These are phyloP conservation scores for Apiospora saccharicola DNA, from an alignment of 2,329 filamentous ascomycete genomes.

Conservation along the genomic window DNA sequence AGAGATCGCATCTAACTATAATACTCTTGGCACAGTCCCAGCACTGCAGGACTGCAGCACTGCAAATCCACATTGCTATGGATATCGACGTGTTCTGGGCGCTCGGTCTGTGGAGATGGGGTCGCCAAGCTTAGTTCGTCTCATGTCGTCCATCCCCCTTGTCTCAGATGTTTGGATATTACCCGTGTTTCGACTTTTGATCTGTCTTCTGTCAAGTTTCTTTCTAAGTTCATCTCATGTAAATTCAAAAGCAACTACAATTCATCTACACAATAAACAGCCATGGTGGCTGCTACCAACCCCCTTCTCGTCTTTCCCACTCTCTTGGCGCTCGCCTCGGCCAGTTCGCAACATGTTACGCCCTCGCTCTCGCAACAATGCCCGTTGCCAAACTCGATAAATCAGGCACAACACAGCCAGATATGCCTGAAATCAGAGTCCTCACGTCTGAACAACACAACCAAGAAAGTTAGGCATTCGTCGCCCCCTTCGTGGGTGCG, in stretches of 20 bases:
- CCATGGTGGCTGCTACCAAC: not conserved
- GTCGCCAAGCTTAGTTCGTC: conserved; percentile 14
- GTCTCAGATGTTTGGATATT: conserved; percentile 12
- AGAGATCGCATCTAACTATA: not conserved
- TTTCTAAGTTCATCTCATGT: conserved; percentile 1
- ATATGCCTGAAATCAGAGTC: not conserved
- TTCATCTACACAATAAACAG: not conserved
- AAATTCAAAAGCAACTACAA: not conserved
- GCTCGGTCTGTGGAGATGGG: not conserved
- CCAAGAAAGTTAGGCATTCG: not conserved
- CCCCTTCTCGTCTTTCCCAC: not conserved
- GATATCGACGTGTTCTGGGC: not conserved
- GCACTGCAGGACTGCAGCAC: no score
- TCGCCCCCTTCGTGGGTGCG: conserved; percentile 12
- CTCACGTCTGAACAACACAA: not conserved
- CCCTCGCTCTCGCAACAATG: not conserved
- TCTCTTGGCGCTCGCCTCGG: not conserved
- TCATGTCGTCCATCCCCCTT: conserved; percentile 7
- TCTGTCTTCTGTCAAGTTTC: not conserved
- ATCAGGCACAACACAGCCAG: not conserved
- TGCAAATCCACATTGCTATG: not conserved
- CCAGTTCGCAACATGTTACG: not conserved
- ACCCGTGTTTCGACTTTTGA: not conserved
- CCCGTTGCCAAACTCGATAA: not conserved
- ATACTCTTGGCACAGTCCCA: not conserved